Percentiles rank a stretch among this genome's conserved stretches.
These are phyloP conservation scores for Ilex paraguariensis DNA, from an alignment of 305 asterid species.

Conservation along the genomic window DNA sequence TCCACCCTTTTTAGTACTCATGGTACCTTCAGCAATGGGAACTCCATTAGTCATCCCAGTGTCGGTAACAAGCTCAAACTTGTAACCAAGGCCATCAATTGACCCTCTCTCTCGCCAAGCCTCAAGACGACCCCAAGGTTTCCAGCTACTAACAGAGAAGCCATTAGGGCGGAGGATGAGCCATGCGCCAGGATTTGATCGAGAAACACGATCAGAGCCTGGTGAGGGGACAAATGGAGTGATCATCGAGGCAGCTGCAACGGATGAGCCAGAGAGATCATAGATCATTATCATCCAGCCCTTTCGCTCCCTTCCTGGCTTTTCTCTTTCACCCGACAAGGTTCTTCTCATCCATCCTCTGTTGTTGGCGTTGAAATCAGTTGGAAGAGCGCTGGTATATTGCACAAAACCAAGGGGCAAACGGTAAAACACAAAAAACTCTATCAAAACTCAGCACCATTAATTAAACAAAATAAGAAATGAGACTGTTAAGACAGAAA, in stretches of 20 bases:
- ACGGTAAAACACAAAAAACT: background rate
- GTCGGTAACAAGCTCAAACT: constrained; percentile 62
- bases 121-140: constrained; percentile 93
- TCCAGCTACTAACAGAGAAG: constrained; percentile 63
- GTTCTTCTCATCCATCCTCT: constrained; percentile 61
- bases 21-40: constrained; percentile 67
- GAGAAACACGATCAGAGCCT: constrained; percentile 64
- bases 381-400: constrained; percentile 51
- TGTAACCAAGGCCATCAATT: constrained; percentile 64
- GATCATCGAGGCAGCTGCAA: constrained; percentile 90
- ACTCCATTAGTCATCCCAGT: constrained; percentile 45
- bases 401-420: background rate
- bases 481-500: background rate
- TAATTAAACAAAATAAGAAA: background rate
- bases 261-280: constrained; percentile 83
- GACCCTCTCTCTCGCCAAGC: constrained; percentile 88
- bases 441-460: background rate
- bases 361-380: constrained; percentile 55
- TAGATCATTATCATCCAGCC: constrained; percentile 78
- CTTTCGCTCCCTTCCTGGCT: constrained; percentile 53
- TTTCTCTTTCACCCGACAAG: constrained; percentile 37
- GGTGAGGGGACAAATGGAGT: constrained; percentile 89
- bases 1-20: constrained; percentile 69
- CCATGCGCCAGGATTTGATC: constrained; percentile 88
- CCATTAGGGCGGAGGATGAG: constrained; percentile 76